Evolutionary conservation across 495 filamentous ascomycete species (phyloP).

Genomic region (Penicillium herquei): DNA sequence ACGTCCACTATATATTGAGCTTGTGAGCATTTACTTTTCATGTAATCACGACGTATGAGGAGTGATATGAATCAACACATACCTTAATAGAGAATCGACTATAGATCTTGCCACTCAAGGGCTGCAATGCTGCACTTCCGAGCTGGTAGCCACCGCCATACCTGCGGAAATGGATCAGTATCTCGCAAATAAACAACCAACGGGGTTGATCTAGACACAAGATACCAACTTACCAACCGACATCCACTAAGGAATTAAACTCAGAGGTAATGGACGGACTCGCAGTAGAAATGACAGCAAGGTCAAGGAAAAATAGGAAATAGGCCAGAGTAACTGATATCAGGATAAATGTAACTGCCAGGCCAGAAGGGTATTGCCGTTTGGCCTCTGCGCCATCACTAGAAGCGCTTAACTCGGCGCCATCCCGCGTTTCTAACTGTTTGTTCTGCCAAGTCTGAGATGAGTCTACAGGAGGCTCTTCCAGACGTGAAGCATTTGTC

Average conservation of each 20-base stretch:
- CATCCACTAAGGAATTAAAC: constrained; percentile 29
- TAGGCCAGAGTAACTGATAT: constrained; percentile 23
- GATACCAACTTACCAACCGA: constrained; percentile 26
- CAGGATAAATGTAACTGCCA: constrained; percentile 13
- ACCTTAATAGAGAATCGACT: constrained; percentile 27
- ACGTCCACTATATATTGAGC: constrained; percentile 16
- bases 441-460: background rate
- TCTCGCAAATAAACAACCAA: constrained; percentile 29
- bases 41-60: background rate
- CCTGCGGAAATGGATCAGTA: constrained; percentile 50
- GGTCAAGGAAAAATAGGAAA: constrained; percentile 30
- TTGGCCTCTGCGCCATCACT: constrained; percentile 3
- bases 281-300: constrained; percentile 26
- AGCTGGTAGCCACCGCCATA: constrained; percentile 27
- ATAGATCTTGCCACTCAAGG: constrained; percentile 31
- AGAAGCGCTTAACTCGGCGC: background rate
- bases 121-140: constrained; percentile 24
- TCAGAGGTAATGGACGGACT: constrained; percentile 29
- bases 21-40: background rate
- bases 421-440: background rate
- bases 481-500: background rate
- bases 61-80: background rate
- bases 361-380: constrained; percentile 2
- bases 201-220: background rate
- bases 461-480: background rate